These are phyloP conservation scores for Ascocoryne sarcoides DNA, from an alignment of 2,329 filamentous ascomycete species.

Conservation along the genomic window DNA sequence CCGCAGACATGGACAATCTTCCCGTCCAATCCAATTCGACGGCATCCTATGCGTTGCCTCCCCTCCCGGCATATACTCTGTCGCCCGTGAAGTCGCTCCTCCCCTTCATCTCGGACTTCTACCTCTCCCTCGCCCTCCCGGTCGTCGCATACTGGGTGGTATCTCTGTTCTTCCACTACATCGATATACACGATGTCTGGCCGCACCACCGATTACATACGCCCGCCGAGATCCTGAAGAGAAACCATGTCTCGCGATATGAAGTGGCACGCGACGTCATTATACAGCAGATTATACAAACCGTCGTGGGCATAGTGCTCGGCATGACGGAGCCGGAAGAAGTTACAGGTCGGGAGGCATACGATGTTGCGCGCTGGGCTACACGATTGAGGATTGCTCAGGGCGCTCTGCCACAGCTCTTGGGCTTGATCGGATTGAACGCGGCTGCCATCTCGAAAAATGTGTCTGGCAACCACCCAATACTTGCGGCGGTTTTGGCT, in stretches of 20 bases:
- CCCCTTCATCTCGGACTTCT: slow-evolving; percentile 71
- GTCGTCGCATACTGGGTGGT: slow-evolving; percentile 82
- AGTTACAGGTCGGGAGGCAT: slow-evolving; percentile 67
- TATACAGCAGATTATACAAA: slow-evolving; percentile 85
- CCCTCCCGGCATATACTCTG: slow-evolving; percentile 75
- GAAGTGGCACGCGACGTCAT: slow-evolving; percentile 88
- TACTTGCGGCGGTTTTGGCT: slow-evolving; percentile 64
- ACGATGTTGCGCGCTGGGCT: slow-evolving; percentile 87
- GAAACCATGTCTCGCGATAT: slow-evolving; percentile 82
- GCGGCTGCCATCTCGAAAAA: slow-evolving; percentile 66
- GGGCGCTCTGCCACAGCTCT: slow-evolving; percentile 62
- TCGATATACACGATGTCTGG: slow-evolving; percentile 80
- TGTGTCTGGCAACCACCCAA: slow-evolving; percentile 60
- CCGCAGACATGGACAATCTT: slow-evolving; percentile 37
- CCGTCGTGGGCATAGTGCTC: slow-evolving; percentile 58
- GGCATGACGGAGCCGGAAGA: slow-evolving; percentile 65
- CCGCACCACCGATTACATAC: slow-evolving; percentile 91
- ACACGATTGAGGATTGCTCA: slow-evolving; percentile 72
- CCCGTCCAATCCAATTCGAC: slow-evolving; percentile 26
- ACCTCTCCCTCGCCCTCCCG: slow-evolving; percentile 66
- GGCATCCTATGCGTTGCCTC: slow-evolving; percentile 58
- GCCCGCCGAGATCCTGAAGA: slow-evolving; percentile 76
- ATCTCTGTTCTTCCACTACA: slow-evolving; percentile 71
- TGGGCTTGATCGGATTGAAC: slow-evolving; percentile 69
- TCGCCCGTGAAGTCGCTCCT: slow-evolving; percentile 62